Evolutionary conservation across 306 rosid genomes (phyloP).

Genomic region (Gynostemma pentaphyllum): DNA sequence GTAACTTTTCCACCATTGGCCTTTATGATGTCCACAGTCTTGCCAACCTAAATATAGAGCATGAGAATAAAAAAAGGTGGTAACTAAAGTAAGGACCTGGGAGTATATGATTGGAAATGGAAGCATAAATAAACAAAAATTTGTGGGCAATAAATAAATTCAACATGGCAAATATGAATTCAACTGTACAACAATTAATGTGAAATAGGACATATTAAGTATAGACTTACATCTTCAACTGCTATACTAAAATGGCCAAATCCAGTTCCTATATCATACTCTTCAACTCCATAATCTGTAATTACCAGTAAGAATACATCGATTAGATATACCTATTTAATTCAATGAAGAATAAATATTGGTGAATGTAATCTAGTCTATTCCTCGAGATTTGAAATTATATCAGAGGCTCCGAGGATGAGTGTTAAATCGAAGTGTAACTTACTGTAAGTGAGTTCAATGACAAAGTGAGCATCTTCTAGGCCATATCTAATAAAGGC

Average conservation of each 20-base stretch:
- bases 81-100: not conserved
- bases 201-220: no score
- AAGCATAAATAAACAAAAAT: not conserved
- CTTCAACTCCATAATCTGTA: conserved; percentile 77
- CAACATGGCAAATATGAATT: not conserved
- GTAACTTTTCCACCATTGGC: conserved; percentile 85
- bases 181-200: not conserved
- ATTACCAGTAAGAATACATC: conserved; percentile 20
- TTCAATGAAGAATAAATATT: not conserved
- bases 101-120: not conserved
- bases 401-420: conserved; percentile 1
- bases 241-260: conserved; percentile 87
- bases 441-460: conserved; percentile 85
- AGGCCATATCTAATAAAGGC: conserved; percentile 88
- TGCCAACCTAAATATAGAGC: conserved; percentile 47
- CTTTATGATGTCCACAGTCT: conserved; percentile 68
- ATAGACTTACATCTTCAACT: conserved; percentile 71
- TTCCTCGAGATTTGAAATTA: not conserved
- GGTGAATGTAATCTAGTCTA: not conserved
- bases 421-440: not conserved
- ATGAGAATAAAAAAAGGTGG: not conserved
- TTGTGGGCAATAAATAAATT: not conserved
- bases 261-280: conserved; percentile 69
- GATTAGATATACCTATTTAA: not conserved
- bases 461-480: conserved; percentile 73